Base-by-base conservation (phyloP, 768 basidiomycete species). In the Erythrobasidium yunnanense region DNA sequence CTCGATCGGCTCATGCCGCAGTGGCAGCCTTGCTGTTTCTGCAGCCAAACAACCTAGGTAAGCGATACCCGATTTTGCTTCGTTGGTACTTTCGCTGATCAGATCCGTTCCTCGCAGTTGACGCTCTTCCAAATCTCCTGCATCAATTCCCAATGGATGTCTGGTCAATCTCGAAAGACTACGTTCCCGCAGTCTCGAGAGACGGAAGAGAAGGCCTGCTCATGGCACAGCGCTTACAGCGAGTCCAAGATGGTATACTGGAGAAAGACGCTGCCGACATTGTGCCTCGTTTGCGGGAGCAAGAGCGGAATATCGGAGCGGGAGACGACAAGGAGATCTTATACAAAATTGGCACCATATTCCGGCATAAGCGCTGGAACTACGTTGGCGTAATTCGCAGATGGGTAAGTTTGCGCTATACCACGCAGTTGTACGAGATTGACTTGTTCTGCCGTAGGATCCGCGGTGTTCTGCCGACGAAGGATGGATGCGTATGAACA, bases 91-190 rank as follows among this genome's bases (percentile, higher is more conserved):
- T n/a, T n/a, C n/a, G n/a, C n/a, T n/a, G n/a, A n/a, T n/a, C n/a
- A n/a, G n/a, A n/a, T n/a, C n/a, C n/a, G n/a, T n/a, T n/a, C n/a
- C n/a, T n/a, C n/a, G n/a, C n/a, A n/a, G 49, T 63, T 4, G 60
- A 63, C 27, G 60, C 60, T 51, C 25, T 63, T 29, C 60, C 60
- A 20, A 63, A 63, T 25, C 42, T 63, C 20, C 25, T 63, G 13
- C 46, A 63, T 32, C 60, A 63, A 23, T 63, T 63, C 30, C 60
- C 60, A 25, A 63, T 63, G 60, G 60, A 63, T 22, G 60, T 63
- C 4, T 63, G 30, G n/a, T 49, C 60, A 7, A 63, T 63, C 30
- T 25, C 49, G 20, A 6, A 49, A 17, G 60, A 63, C 23, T 63
- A 63, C 47, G 52, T 63, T n/a, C 60, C 60, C 13, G 27, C 52